phyloP scores from a whole-genome alignment of 192 early-diverging fungal species.

The Glomus cerebriforme region DNA sequence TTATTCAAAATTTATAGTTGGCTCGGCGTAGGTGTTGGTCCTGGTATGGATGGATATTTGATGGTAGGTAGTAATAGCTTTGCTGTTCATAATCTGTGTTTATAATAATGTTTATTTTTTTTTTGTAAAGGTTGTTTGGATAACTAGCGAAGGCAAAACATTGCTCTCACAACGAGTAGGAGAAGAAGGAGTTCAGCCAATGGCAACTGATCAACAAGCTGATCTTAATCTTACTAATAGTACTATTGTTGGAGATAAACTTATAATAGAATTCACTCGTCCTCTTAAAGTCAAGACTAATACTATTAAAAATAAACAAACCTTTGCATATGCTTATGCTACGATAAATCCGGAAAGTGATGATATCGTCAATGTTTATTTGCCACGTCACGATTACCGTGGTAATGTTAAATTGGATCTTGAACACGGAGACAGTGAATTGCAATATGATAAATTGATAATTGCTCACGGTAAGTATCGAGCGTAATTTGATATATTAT shows the following conservation, averaged over 20 bases:
- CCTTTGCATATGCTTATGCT: neutral
- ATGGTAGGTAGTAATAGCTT: slow-evolving; percentile 1
- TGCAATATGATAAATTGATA: neutral
- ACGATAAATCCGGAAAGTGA: neutral
- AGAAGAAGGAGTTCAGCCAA: neutral
- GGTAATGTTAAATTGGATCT: neutral
- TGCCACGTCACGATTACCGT: neutral
- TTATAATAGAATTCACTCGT: neutral
- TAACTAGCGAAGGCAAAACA: neutral
- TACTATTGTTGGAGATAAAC: neutral
- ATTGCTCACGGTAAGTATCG: slow-evolving; percentile 25
- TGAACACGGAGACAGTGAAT: neutral
- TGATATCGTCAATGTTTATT: neutral
- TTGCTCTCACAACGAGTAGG: slow-evolving; percentile 15
- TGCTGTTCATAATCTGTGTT: neutral
- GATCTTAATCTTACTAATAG: slow-evolving; percentile 7
- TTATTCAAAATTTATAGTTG: slow-evolving; percentile 8
- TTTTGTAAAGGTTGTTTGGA: slow-evolving; percentile 22
- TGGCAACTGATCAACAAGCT: neutral
- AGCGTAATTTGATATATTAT: neutral
- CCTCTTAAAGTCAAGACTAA: neutral
- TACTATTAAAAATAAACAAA: neutral
- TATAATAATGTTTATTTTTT: neutral
- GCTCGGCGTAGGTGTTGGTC: slow-evolving; percentile 19
- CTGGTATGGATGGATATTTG: slow-evolving; percentile 19